phyloP scores from a whole-genome alignment of 345 rosid species.

The Eucalyptus albens region DNA sequence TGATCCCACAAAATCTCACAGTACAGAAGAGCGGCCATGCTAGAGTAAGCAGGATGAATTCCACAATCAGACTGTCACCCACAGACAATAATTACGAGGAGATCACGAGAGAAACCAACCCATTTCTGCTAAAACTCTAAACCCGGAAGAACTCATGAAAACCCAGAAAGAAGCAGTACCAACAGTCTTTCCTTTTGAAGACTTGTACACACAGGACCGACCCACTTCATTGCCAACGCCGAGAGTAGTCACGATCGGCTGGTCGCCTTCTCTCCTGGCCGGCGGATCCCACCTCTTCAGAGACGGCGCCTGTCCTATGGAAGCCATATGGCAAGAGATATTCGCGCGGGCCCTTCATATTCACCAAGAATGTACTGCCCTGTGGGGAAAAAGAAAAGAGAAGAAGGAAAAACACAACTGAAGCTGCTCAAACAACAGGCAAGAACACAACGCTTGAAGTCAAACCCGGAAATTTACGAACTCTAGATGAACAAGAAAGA shows the following conservation, averaged over 20 bases:
- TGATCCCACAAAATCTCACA: too few relatives aligned
- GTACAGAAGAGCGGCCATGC: not conserved
- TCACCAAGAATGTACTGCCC: not conserved
- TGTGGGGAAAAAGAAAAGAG: not conserved
- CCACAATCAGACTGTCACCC: too few relatives aligned
- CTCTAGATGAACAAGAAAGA: not conserved
- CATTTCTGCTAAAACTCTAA: not conserved
- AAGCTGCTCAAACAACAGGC: not conserved
- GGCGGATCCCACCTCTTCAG: slow-evolving; percentile 64
- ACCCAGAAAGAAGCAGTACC: slow-evolving; percentile 7
- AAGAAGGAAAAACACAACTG: too few relatives aligned
- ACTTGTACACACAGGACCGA: slow-evolving; percentile 83
- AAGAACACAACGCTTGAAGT: not conserved
- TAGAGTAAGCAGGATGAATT: too few relatives aligned
- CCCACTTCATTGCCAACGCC: slow-evolving; percentile 96
- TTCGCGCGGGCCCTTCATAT: not conserved
- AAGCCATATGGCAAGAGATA: slow-evolving; percentile 18
- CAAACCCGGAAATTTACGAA: not conserved
- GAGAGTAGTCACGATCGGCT: slow-evolving; percentile 55
- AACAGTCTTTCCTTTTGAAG: slow-evolving; percentile 66
- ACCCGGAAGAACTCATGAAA: not conserved
- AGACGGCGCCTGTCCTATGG: slow-evolving; percentile 23
- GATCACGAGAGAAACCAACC: not conserved
- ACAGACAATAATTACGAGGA: not conserved
- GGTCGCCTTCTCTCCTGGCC: slow-evolving; percentile 57